Conservation (phyloP, 371 early-diverging fungal species). For the Lichtheimia hyalospora region DNA sequence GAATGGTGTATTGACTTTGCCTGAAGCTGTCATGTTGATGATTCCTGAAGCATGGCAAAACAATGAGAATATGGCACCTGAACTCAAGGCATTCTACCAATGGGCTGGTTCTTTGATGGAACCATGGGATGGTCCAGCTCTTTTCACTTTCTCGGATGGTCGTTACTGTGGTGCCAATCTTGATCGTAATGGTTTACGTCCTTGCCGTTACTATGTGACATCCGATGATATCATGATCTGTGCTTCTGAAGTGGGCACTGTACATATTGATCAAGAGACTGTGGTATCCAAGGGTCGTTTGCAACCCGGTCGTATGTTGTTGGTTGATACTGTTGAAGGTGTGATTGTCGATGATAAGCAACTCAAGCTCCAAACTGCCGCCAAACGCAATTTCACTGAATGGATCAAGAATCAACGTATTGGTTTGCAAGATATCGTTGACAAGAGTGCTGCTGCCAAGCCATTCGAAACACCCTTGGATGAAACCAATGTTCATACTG, state of each 20-base stretch:
- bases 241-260: conserved; percentile 95
- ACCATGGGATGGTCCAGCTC: conserved; percentile 98
- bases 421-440: conserved; percentile 62
- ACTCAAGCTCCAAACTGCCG: conserved; percentile 76
- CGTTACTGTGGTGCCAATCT: conserved; percentile 94
- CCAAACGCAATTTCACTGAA: conserved; percentile 70
- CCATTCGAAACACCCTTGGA: conserved; percentile 34
- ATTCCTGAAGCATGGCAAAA: conserved; percentile 98
- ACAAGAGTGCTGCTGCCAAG: conserved; percentile 15
- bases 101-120: conserved; percentile 98
- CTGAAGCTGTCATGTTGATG: conserved; percentile 97
- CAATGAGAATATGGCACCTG: conserved; percentile 79
- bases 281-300: conserved; percentile 91
- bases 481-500: conserved; percentile 52
- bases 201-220: conserved; percentile 94
- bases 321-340: conserved; percentile 95
- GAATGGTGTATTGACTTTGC: conserved; percentile 86
- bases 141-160: conserved; percentile 95
- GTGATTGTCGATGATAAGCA: conserved; percentile 87
- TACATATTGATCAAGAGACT: conserved; percentile 78
- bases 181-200: conserved; percentile 96
- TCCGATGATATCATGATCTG: conserved; percentile 93
- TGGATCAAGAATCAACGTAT: conserved; percentile 87
- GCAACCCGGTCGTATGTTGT: conserved; percentile 94
- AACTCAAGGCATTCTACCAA: conserved; percentile 90